Conservation (phyloP, 2,329 filamentous ascomycete genomes). For the Atkinsonella hypoxylon region DNA sequence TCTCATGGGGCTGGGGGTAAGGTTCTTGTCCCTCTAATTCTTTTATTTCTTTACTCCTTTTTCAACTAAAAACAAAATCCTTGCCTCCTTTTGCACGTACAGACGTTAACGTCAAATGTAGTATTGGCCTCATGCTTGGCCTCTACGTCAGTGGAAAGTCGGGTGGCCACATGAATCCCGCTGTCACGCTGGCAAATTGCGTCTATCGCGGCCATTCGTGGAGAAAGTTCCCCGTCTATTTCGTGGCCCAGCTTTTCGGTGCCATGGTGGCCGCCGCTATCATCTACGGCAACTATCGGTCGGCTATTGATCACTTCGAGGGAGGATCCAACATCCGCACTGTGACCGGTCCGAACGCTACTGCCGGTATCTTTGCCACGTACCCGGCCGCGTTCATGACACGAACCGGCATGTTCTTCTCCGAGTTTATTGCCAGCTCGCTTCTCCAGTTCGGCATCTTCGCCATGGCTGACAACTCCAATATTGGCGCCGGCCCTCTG, state of each 20-base stretch:
- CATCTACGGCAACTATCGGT: conserved; percentile 51
- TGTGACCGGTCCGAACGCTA: conserved; percentile 45
- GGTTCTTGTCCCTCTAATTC: conserved; percentile 6
- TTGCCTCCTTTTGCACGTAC: too few species aligned
- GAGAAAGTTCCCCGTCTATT: conserved; percentile 58
- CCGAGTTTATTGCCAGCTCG: conserved; percentile 55
- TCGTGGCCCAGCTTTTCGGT: conserved; percentile 52
- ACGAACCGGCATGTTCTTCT: conserved; percentile 56
- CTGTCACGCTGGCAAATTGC: conserved; percentile 59
- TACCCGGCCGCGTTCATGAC: conserved; percentile 58
- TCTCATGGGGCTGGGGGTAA: conserved; percentile 39
- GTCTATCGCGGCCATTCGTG: conserved; percentile 57
- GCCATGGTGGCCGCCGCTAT: conserved; percentile 50
- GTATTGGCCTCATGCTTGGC: conserved; percentile 56
- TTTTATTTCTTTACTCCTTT: background rate
- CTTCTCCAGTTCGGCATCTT: conserved; percentile 64
- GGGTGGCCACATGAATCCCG: conserved; percentile 58
- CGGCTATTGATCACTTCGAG: conserved; percentile 52
- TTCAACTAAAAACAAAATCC: too few species aligned
- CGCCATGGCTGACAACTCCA: conserved; percentile 47
- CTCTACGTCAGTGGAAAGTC: conserved; percentile 55
- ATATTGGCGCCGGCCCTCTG: conserved; percentile 42
- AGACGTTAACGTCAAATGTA: conserved; percentile 9
- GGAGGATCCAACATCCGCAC: conserved; percentile 49
- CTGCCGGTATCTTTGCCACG: conserved; percentile 61